These are phyloP conservation scores for Aureobasidium sp. DNA, from an alignment of 2,329 filamentous ascomycete species.

Conservation along the genomic window DNA sequence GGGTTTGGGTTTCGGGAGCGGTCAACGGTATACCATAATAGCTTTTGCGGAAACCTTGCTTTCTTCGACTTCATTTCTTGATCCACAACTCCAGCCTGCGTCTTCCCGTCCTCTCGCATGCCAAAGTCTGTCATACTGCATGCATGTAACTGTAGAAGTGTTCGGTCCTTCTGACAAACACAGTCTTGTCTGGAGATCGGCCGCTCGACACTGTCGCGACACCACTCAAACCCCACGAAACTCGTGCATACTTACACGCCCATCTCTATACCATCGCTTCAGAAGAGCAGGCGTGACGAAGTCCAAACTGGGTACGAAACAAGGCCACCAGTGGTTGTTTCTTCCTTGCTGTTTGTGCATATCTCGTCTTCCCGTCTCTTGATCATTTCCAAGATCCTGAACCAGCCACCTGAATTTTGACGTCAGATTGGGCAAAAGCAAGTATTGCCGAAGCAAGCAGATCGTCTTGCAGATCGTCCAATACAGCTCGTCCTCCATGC, in stretches of 20 bases:
- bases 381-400: background rate
- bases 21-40: constrained; percentile 6
- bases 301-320: background rate
- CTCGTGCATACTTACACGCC: too few relatives aligned
- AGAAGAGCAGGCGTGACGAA: background rate
- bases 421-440: background rate
- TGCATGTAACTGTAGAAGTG: too few relatives aligned
- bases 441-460: background rate
- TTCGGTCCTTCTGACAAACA: too few relatives aligned
- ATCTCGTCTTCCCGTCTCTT: background rate
- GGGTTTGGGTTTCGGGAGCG: constrained; percentile 1
- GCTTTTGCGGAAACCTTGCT: constrained; percentile 1
- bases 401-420: background rate
- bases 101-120: background rate
- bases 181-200: too few relatives aligned
- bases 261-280: too few relatives aligned
- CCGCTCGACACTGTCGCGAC: too few relatives aligned
- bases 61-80: background rate
- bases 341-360: background rate
- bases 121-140: background rate
- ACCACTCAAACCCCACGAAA: too few relatives aligned
- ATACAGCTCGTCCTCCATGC: background rate
- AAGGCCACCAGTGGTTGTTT: background rate
- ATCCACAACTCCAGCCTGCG: too few relatives aligned
- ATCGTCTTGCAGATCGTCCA: background rate